Evolutionary conservation across 2,329 filamentous ascomycete genomes (phyloP).

Genomic region (Xylaria polymorpha): DNA sequence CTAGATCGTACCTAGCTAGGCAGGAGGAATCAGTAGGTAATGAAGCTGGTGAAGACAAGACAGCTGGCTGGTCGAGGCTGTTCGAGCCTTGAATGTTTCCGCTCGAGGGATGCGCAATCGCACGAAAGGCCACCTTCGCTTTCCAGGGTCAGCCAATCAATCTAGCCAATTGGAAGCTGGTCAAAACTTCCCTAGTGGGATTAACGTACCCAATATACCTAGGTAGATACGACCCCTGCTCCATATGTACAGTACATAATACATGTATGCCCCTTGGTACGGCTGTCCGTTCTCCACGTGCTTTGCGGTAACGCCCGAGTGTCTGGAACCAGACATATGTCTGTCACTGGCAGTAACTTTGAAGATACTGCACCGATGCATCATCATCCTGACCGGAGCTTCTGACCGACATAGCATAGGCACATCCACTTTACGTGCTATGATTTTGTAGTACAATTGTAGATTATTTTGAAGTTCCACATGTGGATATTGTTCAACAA

Average conservation of each 20-base stretch:
- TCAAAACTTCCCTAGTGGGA: neutral
- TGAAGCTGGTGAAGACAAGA: conserved; percentile 34
- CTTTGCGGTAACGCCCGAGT: too few relatives aligned
- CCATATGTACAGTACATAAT: too few relatives aligned
- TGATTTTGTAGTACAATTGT: neutral
- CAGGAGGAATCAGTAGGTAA: neutral
- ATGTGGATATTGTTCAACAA: too few relatives aligned
- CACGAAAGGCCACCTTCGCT: conserved; percentile 49
- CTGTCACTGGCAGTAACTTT: too few relatives aligned
- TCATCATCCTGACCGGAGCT: too few relatives aligned
- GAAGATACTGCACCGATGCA: too few relatives aligned
- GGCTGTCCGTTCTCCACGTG: neutral
- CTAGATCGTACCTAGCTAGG: neutral
- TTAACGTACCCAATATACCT: too few relatives aligned
- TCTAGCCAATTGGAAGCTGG: conserved; percentile 36
- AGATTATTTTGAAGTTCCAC: too few relatives aligned
- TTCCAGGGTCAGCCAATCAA: conserved; percentile 40
- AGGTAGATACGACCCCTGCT: too few relatives aligned
- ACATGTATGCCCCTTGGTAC: neutral
- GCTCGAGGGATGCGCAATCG: conserved; percentile 12
- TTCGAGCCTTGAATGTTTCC: conserved; percentile 24
- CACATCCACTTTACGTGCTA: neutral
- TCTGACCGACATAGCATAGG: too few relatives aligned
- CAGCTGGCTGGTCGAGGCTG: conserved; percentile 34
- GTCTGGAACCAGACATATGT: too few relatives aligned